These are phyloP conservation scores for Beauveria varroae DNA, from an alignment of 2,329 filamentous ascomycete genomes.

Conservation along the genomic window DNA sequence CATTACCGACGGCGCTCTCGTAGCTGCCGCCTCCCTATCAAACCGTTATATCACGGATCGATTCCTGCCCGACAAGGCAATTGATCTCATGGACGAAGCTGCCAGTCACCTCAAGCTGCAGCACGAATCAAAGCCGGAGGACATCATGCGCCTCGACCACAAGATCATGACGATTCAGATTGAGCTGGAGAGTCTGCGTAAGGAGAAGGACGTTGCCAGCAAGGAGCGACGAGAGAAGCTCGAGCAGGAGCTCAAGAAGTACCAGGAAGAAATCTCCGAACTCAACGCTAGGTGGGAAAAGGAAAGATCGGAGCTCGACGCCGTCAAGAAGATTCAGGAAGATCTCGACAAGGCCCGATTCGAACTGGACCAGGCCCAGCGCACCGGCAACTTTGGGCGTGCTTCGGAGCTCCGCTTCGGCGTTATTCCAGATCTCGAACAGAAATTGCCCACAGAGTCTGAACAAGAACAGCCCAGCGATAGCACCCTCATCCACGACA, in stretches of 20 bases:
- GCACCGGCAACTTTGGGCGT: conserved; percentile 78
- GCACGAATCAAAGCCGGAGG: conserved; percentile 93
- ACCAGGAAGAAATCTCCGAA: conserved; percentile 67
- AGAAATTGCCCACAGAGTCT: conserved; percentile 70
- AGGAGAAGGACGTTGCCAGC: conserved; percentile 86
- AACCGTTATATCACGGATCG: conserved; percentile 96
- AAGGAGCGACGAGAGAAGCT: conserved; percentile 82
- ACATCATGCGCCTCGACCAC: conserved; percentile 85
- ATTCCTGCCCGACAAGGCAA: conserved; percentile 93
- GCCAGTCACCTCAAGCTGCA: conserved; percentile 84
- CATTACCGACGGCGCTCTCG: conserved; percentile 85
- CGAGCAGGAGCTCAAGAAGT: conserved; percentile 65
- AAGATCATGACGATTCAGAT: conserved; percentile 98
- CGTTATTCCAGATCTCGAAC: conserved; percentile 73
- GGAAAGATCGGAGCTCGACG: conserved; percentile 77
- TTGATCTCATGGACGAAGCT: conserved; percentile 93
- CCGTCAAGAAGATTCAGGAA: conserved; percentile 78
- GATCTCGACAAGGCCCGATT: conserved; percentile 80
- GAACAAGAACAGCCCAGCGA: conserved; percentile 30
- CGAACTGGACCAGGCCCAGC: conserved; percentile 80
- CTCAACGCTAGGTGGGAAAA: conserved; percentile 84
- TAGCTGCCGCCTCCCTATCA: conserved; percentile 84
- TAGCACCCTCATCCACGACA: conserved; percentile 74
- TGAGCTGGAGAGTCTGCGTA: conserved; percentile 86
- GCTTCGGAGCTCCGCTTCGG: conserved; percentile 90